Conservation (phyloP, 192 early-diverging fungal genomes). For the Phlyctochytrium planicorne region DNA sequence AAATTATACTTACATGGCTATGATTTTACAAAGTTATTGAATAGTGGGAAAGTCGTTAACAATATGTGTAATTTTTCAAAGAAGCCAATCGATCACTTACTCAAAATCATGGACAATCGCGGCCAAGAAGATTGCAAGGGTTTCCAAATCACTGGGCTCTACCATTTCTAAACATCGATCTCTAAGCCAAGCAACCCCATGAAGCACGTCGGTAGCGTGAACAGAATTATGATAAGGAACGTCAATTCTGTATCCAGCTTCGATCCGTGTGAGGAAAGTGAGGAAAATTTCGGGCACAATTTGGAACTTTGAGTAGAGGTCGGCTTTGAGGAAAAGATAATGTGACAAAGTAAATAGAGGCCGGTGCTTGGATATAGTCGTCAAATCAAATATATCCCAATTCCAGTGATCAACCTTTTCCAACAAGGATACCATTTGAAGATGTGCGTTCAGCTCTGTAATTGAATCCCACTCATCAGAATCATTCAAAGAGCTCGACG, state of each 20-base stretch:
- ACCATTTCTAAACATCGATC: constrained; percentile 3
- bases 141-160: constrained; percentile 40
- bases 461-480: constrained; percentile 11
- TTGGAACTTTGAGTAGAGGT: constrained; percentile 41
- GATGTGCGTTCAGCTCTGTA: constrained; percentile 10
- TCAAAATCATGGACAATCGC: constrained; percentile 49
- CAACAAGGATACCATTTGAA: constrained; percentile 18
- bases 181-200: constrained; percentile 18
- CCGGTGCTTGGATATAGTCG: constrained; percentile 5
- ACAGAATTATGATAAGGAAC: constrained; percentile 56
- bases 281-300: constrained; percentile 1
- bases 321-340: constrained; percentile 31
- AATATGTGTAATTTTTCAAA: too few relatives aligned
- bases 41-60: not conserved
- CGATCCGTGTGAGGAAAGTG: constrained; percentile 37
- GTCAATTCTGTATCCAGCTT: constrained; percentile 46
- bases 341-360: constrained; percentile 24
- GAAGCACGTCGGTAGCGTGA: constrained; percentile 57
- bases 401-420: constrained; percentile 20
- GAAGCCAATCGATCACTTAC: constrained; percentile 11
- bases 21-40: not conserved
- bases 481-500: not conserved
- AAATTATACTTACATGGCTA: not conserved
- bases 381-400: constrained; percentile 12
- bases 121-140: constrained; percentile 39